Percentiles rank a stretch among this genome's conserved stretches.
Conservation (phyloP, 768 basidiomycete species). For the Kwoniella europaea region DNA sequence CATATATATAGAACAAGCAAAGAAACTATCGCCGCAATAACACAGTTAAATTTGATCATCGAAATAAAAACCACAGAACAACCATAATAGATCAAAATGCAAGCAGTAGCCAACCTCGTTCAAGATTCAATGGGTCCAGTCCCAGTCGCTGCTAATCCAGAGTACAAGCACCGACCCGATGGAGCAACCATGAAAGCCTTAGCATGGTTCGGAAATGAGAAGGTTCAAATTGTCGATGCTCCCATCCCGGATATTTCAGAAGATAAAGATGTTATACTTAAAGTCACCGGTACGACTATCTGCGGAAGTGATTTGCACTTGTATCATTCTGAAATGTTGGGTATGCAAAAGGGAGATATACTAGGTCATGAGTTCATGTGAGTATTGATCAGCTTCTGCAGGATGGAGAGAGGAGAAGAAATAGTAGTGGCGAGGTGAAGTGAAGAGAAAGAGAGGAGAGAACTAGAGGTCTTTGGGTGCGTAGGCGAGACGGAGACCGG, state of each 20-base stretch:
- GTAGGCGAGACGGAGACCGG: too few species aligned
- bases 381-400: neutral
- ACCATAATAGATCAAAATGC: slow-evolving; percentile 29
- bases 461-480: too few species aligned
- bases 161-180: slow-evolving; percentile 59
- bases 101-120: slow-evolving; percentile 41
- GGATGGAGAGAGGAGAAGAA: neutral
- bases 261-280: slow-evolving; percentile 72
- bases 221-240: slow-evolving; percentile 62
- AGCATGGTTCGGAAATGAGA: slow-evolving; percentile 67
- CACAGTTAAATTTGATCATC: too few species aligned
- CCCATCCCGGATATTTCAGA: slow-evolving; percentile 69
- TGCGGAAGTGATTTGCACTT: slow-evolving; percentile 65
- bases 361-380: slow-evolving; percentile 68
- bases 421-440: neutral
- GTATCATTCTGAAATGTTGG: slow-evolving; percentile 70
- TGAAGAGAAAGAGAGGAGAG: neutral
- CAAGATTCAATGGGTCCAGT: slow-evolving; percentile 52
- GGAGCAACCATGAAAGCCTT: slow-evolving; percentile 71
- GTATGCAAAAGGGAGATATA: slow-evolving; percentile 74
- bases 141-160: slow-evolving; percentile 35
- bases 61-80: neutral
- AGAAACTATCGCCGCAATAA: too few species aligned
- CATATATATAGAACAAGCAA: neutral
- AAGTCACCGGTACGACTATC: slow-evolving; percentile 76